Evolutionary conservation across 2,329 filamentous ascomycete species (phyloP).

Genomic region (Paecilomyces niveus): DNA sequence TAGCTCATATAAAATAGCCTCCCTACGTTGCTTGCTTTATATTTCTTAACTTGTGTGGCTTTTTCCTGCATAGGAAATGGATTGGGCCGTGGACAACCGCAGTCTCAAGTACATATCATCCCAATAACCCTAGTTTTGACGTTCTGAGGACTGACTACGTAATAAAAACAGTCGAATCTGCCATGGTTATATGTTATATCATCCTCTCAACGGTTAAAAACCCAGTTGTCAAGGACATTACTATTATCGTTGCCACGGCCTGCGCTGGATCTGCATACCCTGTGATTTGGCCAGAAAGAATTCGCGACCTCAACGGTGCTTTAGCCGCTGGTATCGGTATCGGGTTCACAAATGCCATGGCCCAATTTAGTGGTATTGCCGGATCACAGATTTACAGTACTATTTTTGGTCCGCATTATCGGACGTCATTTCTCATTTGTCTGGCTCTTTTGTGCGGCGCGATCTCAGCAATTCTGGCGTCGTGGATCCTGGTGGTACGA

Average conservation of each 20-base stretch:
- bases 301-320: slow-evolving; percentile 34
- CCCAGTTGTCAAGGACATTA: slow-evolving; percentile 29
- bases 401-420: slow-evolving; percentile 34
- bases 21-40: slow-evolving; percentile 33
- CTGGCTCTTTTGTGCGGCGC: slow-evolving; percentile 22
- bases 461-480: slow-evolving; percentile 18
- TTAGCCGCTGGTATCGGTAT: slow-evolving; percentile 35
- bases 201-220: slow-evolving; percentile 30
- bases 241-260: slow-evolving; percentile 26
- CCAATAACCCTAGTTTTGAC: neutral
- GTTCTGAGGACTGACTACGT: slow-evolving; percentile 5
- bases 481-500: slow-evolving; percentile 16
- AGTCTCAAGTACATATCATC: slow-evolving; percentile 25
- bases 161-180: slow-evolving; percentile 21
- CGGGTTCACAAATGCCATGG: slow-evolving; percentile 37
- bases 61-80: slow-evolving; percentile 27
- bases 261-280: slow-evolving; percentile 37
- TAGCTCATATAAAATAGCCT: slow-evolving; percentile 17
- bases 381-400: slow-evolving; percentile 36
- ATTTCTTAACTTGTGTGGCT: slow-evolving; percentile 29
- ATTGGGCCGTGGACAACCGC: slow-evolving; percentile 33
- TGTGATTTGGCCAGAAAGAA: slow-evolving; percentile 40
- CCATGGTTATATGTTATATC: slow-evolving; percentile 34
- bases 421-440: slow-evolving; percentile 30
- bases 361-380: slow-evolving; percentile 36